These are phyloP conservation scores for Alternaria sp. DNA, from an alignment of 2,329 filamentous ascomycete genomes.

Conservation along the genomic window DNA sequence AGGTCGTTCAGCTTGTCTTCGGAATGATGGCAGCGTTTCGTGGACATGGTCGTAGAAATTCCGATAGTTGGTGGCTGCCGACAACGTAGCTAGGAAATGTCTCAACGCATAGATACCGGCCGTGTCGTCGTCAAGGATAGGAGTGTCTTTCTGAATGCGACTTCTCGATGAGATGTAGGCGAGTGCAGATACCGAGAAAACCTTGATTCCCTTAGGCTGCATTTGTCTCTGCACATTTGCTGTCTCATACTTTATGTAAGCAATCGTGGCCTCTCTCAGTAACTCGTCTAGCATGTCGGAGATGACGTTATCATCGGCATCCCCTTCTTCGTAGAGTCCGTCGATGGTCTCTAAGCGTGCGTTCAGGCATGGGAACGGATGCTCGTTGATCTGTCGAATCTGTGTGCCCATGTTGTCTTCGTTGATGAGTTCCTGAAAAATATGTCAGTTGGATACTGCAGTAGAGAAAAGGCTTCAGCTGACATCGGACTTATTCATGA, in stretches of 20 bases:
- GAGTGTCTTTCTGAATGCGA: neutral
- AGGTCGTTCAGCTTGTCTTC: neutral
- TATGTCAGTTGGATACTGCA: neutral
- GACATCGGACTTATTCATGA: constrained; percentile 20
- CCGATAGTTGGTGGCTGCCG: constrained; percentile 7
- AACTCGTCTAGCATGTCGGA: neutral
- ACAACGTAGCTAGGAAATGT: constrained; percentile 5
- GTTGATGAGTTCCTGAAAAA: constrained; percentile 2
- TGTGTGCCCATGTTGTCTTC: neutral
- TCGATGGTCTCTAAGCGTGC: constrained; percentile 1
- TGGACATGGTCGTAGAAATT: constrained; percentile 11
- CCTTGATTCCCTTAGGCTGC: constrained; percentile 2
- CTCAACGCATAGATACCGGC: constrained; percentile 8
- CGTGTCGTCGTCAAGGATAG: neutral
- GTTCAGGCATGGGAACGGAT: neutral
- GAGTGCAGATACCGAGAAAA: constrained; percentile 6
- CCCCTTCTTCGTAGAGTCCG: neutral
- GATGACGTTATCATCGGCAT: neutral
- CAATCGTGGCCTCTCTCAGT: neutral
- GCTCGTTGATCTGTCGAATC: constrained; percentile 1
- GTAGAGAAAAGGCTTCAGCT: neutral
- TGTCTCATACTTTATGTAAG: constrained; percentile 9
- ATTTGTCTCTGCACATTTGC: neutral
- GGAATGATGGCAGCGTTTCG: constrained; percentile 5
- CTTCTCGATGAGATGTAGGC: neutral